Evolutionary conservation across 2,329 filamentous ascomycete genomes (phyloP), one percentile per base, ranked within the genome.

Genomic region (Phaeoacremonium minimum): DNA sequence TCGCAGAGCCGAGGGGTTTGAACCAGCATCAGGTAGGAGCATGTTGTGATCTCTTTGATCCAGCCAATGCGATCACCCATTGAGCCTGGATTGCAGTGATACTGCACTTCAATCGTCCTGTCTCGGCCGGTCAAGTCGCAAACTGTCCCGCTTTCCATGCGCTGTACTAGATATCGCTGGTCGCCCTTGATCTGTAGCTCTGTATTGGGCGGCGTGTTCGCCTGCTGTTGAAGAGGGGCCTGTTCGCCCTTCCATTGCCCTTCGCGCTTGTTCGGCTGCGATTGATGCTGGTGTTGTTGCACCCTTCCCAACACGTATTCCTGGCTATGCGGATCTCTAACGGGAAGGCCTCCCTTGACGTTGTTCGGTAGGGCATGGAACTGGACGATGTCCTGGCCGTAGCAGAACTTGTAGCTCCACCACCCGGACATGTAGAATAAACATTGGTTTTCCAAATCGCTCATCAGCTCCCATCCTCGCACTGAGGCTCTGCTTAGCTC

Each of bases 391-490:
- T 91, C 80, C 43, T 83, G 75, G 55, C 87, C 87, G 64, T 95
- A 93, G 69, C 90, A 96, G 60, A 95, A 95, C 49, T 83, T 85
- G 63, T 96, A 96, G 54, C 85, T 93, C 90, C 90, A 96, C 90
- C 90, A 96, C 0, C 90, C 90, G 1, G 81, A 85, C 46, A 89
- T 67, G 46, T 72, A 78, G 66, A 91, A 95, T 45, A 96, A 76
- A 59, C 90, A 96, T 34, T 76, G 75, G 4, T 82, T 85, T 36
- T 90, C 77, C 61, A 96, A 83, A 17, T 82, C 80, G 45, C 77
- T 75, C 34, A 96, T 68, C 15, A 96, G 71, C 52, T 93, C 85
- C 74, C 87, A 85, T 6, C 90, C 90, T 33, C 80, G 81, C 19
- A 79, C 74, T 2, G 83, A 85, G 1, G 89, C 90, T 17, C 86